These are phyloP conservation scores for Penicillium waksmanii DNA, from an alignment of 495 filamentous ascomycete genomes.

Conservation along the genomic window DNA sequence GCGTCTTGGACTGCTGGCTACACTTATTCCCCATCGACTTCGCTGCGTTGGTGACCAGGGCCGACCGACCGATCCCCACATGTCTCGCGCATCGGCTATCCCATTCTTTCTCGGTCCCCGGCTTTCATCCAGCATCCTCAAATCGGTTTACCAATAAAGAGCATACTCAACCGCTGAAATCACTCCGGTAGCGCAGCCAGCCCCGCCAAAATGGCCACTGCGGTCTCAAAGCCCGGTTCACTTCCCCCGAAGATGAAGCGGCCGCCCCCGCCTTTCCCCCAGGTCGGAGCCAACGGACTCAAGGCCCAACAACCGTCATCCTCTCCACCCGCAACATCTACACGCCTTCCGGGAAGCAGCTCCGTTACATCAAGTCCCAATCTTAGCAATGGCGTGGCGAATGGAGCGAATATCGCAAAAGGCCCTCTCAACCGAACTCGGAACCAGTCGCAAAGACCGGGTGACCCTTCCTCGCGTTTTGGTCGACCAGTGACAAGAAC, in stretches of 20 bases:
- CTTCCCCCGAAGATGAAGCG: constrained; percentile 73
- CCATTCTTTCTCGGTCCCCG: constrained; percentile 46
- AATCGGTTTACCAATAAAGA: constrained; percentile 33
- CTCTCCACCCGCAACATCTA: constrained; percentile 67
- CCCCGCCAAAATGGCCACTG: constrained; percentile 52
- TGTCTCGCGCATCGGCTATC: constrained; percentile 54
- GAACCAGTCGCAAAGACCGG: constrained; percentile 53
- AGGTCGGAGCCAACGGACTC: constrained; percentile 65
- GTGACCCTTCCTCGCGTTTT: constrained; percentile 39
- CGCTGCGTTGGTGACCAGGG: constrained; percentile 37
- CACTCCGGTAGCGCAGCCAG: constrained; percentile 26
- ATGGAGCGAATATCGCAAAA: constrained; percentile 37
- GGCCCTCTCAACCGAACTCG: constrained; percentile 56
- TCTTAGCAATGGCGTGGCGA: constrained; percentile 50
- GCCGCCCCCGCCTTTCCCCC: constrained; percentile 67
- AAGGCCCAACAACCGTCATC: constrained; percentile 65
- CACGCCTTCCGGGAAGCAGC: constrained; percentile 59
- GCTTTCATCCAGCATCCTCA: constrained; percentile 34
- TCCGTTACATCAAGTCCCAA: constrained; percentile 39
- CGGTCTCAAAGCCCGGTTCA: constrained; percentile 58
- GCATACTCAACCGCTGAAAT: constrained; percentile 25
- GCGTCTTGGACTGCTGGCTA: constrained; percentile 26
- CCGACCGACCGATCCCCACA: constrained; percentile 53
- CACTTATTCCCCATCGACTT: constrained; percentile 30
- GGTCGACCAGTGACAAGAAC: constrained; percentile 40